Base-by-base conservation (phyloP, 495 filamentous ascomycete species). In the Friedmanniomyces endolithicus region DNA sequence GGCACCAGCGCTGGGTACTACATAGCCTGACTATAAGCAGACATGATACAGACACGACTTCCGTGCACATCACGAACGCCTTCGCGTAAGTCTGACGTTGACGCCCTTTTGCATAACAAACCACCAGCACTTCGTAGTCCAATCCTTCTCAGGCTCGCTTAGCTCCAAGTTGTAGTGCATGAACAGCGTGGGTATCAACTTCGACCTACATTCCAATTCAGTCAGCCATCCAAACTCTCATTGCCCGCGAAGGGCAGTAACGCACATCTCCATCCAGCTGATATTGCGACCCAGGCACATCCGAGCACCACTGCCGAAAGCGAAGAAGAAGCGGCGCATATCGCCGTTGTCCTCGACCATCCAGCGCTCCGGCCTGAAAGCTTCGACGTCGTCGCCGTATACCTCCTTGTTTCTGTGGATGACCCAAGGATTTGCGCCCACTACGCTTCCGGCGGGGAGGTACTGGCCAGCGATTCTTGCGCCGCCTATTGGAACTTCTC, bases 261-360 rank as follows among this genome's bases (percentile, higher is more conserved):
- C 55, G 6, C 47, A 62, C 58, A 67, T 68, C 48, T 67, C 63
- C 48, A 68, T 59, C 67, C 62, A 67, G 51, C 57, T 57, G 25
- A 67, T 64, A 57, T 63, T 69, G 24, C 58, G 55, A 19, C 65
- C 68, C 11, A 69, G 11, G 50, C 64, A 69, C 51, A 56, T 48
- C 22, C 67, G 60, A 12, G 65, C 52, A 6, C 67, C 67, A 22
- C 43, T n/a, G 11, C 68, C 68, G 58, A 69, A 67, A 0, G 62
- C 57, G 37, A 68, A 65, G 63, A 68, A 67, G 57, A 64, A 64
- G 1, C 64, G 58, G 25, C 63, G 53, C 58, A 66, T 61, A 40
- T 63, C 57, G 16, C 57, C 62, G 14, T 44, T 51, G 22, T 63
- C 41, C 35, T 56, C 63, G 11, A 52, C 39, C 27, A 57, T 20